Conservation (phyloP, 192 early-diverging fungal species). For the Rhizophlyctis rosea region DNA sequence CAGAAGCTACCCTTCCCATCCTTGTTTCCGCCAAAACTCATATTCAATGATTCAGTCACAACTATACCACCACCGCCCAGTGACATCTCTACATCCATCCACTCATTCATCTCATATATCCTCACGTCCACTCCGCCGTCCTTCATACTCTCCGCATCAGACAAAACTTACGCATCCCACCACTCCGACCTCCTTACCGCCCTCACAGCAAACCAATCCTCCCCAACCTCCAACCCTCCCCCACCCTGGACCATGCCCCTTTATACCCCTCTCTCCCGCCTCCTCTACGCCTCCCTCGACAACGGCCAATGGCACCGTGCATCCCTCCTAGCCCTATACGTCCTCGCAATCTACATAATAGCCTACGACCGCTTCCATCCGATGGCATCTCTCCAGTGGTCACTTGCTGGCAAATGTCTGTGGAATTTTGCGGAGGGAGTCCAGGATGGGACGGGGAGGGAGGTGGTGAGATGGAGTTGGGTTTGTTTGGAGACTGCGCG, state of each 20-base stretch:
- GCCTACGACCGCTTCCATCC: conserved; percentile 51
- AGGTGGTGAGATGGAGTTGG: no score
- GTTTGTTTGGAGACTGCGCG: no score
- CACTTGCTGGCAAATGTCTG: conserved; percentile 43
- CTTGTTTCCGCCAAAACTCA: no score
- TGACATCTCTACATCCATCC: no score
- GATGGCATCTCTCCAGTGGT: conserved; percentile 42
- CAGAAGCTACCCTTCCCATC: not conserved
- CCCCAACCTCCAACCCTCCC: not conserved
- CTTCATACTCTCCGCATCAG: not conserved
- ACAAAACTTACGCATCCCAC: not conserved
- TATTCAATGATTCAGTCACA: no score
- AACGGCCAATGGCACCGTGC: conserved; percentile 31
- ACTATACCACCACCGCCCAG: no score
- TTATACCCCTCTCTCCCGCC: conserved; percentile 34
- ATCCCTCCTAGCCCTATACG: conserved; percentile 41
- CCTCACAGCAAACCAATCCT: not conserved
- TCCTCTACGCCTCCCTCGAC: conserved; percentile 42
- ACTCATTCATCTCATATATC: not conserved
- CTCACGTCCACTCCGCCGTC: conserved; percentile 4
- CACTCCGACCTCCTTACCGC: conserved; percentile 5
- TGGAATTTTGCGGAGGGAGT: conserved; percentile 35
- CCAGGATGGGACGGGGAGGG: no score
- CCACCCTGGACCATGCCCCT: conserved; percentile 26
- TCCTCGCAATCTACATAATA: conserved; percentile 45